These are phyloP conservation scores for Mycena amicta DNA, from an alignment of 768 basidiomycete genomes.

Conservation along the genomic window DNA sequence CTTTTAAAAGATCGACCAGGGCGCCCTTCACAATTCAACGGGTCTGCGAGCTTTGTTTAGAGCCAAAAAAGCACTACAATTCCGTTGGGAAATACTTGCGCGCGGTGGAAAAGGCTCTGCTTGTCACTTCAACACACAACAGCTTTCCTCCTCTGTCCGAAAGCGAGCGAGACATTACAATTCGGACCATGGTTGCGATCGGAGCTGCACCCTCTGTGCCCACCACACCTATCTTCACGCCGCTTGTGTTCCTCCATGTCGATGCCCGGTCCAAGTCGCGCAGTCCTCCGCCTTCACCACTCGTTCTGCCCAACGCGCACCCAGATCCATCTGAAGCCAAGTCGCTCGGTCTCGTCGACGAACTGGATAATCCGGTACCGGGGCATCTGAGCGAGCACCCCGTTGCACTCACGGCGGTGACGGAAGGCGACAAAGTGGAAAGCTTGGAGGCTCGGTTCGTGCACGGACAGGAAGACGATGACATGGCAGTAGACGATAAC, in stretches of 20 bases:
- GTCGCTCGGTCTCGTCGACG: conserved; percentile 79
- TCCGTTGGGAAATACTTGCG: conserved; percentile 86
- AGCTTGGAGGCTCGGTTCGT: conserved; percentile 69
- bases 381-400: conserved; percentile 86
- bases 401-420: conserved; percentile 67
- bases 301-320: conserved; percentile 48
- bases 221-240: conserved; percentile 82
- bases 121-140: conserved; percentile 81
- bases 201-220: conserved; percentile 58
- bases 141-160: conserved; percentile 61
- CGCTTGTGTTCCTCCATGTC: conserved; percentile 84
- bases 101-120: conserved; percentile 78
- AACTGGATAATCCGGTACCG: conserved; percentile 81
- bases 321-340: conserved; percentile 46
- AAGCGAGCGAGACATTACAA: conserved; percentile 38
- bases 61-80: conserved; percentile 72
- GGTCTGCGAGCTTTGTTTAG: conserved; percentile 76
- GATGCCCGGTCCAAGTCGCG: conserved; percentile 81
- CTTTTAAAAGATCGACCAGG: conserved; percentile 27
- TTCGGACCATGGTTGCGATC: conserved; percentile 45
- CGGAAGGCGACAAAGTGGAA: conserved; percentile 33
- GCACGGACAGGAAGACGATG: conserved; percentile 33
- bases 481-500: conserved; percentile 58
- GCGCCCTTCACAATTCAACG: conserved; percentile 91
- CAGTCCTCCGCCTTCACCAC: conserved; percentile 78